Percentiles rank a stretch among this genome's conserved stretches.
These are phyloP conservation scores for Dichomitus squalens DNA, from an alignment of 1,284 basidiomycete genomes.

Conservation along the genomic window DNA sequence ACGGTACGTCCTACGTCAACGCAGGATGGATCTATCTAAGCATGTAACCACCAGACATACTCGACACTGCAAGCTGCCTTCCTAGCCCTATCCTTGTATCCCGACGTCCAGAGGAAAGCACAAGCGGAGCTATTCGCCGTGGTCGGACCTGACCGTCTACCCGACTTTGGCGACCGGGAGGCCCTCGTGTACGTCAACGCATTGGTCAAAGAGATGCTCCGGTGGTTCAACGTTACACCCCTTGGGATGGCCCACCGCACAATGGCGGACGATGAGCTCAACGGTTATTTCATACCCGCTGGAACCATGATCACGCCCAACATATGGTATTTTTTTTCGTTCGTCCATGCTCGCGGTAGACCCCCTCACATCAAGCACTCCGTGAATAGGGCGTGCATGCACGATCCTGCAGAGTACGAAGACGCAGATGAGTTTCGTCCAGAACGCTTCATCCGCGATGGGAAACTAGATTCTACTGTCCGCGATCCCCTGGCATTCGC, in stretches of 20 bases:
- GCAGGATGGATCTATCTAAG: no score
- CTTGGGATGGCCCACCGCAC: conserved; percentile 1
- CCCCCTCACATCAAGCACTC: no score
- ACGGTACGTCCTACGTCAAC: no score
- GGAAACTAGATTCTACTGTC: no score
- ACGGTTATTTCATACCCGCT: background rate
- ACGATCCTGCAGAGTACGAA: no score
- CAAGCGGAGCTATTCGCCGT: conserved; percentile 15
- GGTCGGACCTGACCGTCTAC: conserved; percentile 10
- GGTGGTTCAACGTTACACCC: background rate
- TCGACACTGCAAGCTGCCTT: conserved; percentile 26
- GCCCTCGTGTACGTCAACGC: conserved; percentile 14
- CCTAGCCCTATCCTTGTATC: conserved; percentile 26
- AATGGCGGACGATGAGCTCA: background rate
- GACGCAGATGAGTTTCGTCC: no score
- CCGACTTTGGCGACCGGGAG: conserved; percentile 8
- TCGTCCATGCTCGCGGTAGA: no score
- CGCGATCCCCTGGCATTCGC: no score
- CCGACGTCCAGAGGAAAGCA: conserved; percentile 18
- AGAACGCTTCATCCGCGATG: no score
- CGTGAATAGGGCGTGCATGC: no score
- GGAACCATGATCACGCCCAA: background rate
- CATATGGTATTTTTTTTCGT: background rate
- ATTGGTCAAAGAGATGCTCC: conserved; percentile 9
- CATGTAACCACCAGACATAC: no score